phyloP scores from a whole-genome alignment of 257 asterid genomes.

The Gynochthodes officinalis region DNA sequence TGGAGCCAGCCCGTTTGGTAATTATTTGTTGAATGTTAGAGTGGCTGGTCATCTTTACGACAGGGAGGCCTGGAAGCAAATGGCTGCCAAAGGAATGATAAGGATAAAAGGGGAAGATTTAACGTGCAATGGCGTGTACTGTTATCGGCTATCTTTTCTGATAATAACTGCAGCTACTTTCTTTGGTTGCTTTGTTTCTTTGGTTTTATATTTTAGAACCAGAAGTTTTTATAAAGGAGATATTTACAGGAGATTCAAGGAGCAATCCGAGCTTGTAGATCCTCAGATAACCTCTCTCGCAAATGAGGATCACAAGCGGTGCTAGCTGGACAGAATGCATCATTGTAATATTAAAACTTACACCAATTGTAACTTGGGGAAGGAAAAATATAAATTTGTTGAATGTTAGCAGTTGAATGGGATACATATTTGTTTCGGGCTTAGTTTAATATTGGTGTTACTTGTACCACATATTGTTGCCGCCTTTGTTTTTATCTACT shows the following conservation, averaged over 20 bases:
- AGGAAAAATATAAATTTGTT: no score
- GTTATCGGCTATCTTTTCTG: conserved; percentile 44
- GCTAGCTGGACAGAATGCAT: background rate
- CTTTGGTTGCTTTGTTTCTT: conserved; percentile 33
- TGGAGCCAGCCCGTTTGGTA: conserved; percentile 59
- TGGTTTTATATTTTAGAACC: conserved; percentile 47
- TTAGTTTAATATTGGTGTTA: no score
- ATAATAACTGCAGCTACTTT: conserved; percentile 42
- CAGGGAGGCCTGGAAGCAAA: conserved; percentile 41
- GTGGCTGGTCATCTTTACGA: conserved; percentile 51
- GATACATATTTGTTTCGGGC: no score
- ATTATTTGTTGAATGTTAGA: conserved; percentile 45
- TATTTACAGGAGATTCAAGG: conserved; percentile 45
- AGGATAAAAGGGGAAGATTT: conserved; percentile 40
- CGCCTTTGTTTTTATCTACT: no score
- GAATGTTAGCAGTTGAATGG: no score
- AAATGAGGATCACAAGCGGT: background rate
- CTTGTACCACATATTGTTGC: no score
- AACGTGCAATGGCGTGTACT: conserved; percentile 41
- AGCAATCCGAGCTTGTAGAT: conserved; percentile 21
- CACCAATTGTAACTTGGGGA: no score
- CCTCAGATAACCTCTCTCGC: background rate
- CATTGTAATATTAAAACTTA: background rate
- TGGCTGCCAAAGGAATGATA: conserved; percentile 28
- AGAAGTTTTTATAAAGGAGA: conserved; percentile 49